Evolutionary conservation across 2,329 filamentous ascomycete genomes (phyloP).

Genomic region (Fusarium paranaense): DNA sequence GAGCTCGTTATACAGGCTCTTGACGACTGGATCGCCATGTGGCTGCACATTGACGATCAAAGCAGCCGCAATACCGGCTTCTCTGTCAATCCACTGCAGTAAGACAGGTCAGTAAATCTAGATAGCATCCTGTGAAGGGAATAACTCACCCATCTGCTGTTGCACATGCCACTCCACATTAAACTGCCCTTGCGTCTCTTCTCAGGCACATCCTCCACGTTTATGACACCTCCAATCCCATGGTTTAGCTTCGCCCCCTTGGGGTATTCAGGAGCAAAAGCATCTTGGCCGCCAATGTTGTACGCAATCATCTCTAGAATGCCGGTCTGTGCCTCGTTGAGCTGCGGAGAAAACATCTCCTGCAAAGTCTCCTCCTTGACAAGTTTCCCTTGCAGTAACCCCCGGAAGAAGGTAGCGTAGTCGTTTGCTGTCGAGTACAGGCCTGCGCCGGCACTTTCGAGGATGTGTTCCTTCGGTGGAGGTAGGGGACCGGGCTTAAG

Average conservation of each 20-base stretch:
- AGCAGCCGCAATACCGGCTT: slow-evolving; percentile 54
- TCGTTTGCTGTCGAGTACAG: slow-evolving; percentile 56
- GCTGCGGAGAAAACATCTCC: slow-evolving; percentile 56
- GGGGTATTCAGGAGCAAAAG: slow-evolving; percentile 53
- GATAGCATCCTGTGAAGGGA: neutral
- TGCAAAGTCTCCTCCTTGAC: slow-evolving; percentile 46
- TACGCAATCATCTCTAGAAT: slow-evolving; percentile 37
- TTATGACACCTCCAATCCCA: slow-evolving; percentile 55
- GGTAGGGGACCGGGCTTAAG: slow-evolving; percentile 36
- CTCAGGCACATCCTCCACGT: slow-evolving; percentile 52
- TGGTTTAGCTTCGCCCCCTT: slow-evolving; percentile 49
- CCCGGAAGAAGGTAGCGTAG: slow-evolving; percentile 52
- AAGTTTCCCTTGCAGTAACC: slow-evolving; percentile 47
- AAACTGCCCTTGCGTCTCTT: slow-evolving; percentile 57
- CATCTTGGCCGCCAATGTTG: slow-evolving; percentile 35
- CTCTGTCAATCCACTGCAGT: slow-evolving; percentile 51
- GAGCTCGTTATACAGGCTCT: slow-evolving; percentile 53
- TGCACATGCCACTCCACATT: slow-evolving; percentile 57
- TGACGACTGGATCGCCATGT: slow-evolving; percentile 51
- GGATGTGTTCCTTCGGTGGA: slow-evolving; percentile 45
- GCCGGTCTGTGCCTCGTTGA: slow-evolving; percentile 46
- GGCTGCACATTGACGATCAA: slow-evolving; percentile 55
- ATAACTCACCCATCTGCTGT: slow-evolving; percentile 56
- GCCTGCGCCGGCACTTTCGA: slow-evolving; percentile 58
- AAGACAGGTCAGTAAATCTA: neutral